These are phyloP conservation scores for Phyllosticta citriasiana DNA, from an alignment of 2,329 filamentous ascomycete genomes.

Conservation along the genomic window DNA sequence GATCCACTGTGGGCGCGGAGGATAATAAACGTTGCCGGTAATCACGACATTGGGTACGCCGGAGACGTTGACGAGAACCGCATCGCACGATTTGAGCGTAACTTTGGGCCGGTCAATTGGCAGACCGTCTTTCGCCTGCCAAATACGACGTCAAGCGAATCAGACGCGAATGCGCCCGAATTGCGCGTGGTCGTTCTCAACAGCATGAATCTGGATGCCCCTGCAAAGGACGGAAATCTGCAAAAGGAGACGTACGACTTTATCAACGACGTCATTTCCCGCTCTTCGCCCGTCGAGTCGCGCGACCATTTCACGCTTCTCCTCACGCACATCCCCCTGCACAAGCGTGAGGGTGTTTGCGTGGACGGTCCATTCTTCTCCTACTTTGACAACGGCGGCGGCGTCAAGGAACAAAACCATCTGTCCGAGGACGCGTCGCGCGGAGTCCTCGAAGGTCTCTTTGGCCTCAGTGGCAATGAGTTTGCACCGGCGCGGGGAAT, in stretches of 20 bases:
- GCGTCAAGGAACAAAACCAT: conserved; percentile 85
- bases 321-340: conserved; percentile 83
- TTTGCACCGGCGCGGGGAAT: conserved; percentile 49
- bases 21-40: conserved; percentile 84
- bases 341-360: conserved; percentile 75
- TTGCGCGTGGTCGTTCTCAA: conserved; percentile 81
- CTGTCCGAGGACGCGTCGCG: conserved; percentile 60
- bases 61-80: conserved; percentile 75
- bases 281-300: conserved; percentile 49
- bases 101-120: conserved; percentile 85
- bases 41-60: conserved; percentile 94
- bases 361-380: conserved; percentile 75
- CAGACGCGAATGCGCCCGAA: conserved; percentile 29
- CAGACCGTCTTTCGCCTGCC: conserved; percentile 57
- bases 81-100: conserved; percentile 68
- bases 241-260: conserved; percentile 72
- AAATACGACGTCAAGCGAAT: conserved; percentile 10
- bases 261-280: conserved; percentile 55
- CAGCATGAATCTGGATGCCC: conserved; percentile 85
- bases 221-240: conserved; percentile 55
- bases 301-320: conserved; percentile 67
- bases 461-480: conserved; percentile 59
- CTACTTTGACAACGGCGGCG: conserved; percentile 63
- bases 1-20: conserved; percentile 58
- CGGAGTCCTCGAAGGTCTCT: conserved; percentile 71